Evolutionary conservation across 495 filamentous ascomycete genomes (phyloP).

Genomic region (Aspergillus incahuasiensis): DNA sequence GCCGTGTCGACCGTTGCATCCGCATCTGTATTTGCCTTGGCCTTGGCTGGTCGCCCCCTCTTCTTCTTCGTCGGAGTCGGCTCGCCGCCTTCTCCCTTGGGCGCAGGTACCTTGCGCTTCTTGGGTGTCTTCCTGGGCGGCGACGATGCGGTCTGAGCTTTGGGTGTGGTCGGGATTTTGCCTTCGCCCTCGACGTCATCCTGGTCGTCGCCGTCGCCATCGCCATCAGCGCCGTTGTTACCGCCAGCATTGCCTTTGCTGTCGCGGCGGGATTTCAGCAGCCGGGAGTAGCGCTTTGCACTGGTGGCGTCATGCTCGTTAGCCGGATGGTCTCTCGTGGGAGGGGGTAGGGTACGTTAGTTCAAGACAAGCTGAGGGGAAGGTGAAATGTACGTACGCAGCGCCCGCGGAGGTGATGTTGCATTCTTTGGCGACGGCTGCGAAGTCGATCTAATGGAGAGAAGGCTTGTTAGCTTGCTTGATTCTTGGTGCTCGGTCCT

Average conservation of each 20-base stretch:
- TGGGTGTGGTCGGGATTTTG: not conserved
- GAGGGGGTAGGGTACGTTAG: not conserved
- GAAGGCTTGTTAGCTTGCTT: not conserved
- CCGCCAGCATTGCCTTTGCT: not conserved
- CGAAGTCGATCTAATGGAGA: conserved; percentile 52
- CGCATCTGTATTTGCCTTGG: not conserved
- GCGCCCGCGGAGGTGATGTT: conserved; percentile 58
- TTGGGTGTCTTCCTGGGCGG: not conserved
- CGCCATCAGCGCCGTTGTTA: not conserved
- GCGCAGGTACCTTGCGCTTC: not conserved
- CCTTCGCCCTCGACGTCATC: not conserved
- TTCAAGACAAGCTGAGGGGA: not conserved
- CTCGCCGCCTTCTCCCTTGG: not conserved
- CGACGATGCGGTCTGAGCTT: not conserved
- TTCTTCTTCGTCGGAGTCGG: not conserved
- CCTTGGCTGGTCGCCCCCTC: not conserved
- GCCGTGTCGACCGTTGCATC: too few species aligned
- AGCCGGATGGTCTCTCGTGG: not conserved
- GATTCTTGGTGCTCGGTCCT: too few species aligned
- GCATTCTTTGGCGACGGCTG: conserved; percentile 57
- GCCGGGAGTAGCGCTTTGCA: conserved; percentile 61
- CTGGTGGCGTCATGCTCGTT: conserved; percentile 22
- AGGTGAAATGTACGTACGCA: conserved; percentile 49
- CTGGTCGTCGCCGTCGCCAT: not conserved
- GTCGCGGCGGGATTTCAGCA: conserved; percentile 40